Evolutionary conservation across 129 eudicot species (phyloP).

Genomic region (Dittrichia graveolens): DNA sequence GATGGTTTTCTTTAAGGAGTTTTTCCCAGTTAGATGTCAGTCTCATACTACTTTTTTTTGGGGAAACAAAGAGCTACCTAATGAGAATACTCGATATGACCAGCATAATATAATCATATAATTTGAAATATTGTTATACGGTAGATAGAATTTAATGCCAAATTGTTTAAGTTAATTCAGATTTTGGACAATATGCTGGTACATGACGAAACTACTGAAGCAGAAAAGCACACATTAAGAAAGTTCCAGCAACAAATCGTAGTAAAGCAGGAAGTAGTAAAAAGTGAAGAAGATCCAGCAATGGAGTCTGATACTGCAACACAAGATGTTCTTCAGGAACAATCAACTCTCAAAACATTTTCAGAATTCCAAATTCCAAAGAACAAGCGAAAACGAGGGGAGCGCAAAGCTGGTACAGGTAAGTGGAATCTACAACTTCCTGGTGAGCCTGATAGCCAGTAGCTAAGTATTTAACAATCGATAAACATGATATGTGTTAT

Average conservation of each 20-base stretch:
- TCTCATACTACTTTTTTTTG: no score
- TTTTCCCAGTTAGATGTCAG: no score
- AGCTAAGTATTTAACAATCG: conserved; percentile 26
- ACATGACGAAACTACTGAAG: conserved; percentile 51
- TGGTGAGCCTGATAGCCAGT: conserved; percentile 59
- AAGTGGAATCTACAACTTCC: conserved; percentile 70
- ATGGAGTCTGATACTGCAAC: conserved; percentile 37
- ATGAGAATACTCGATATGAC: no score
- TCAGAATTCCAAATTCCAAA: conserved; percentile 62
- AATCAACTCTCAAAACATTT: conserved; percentile 40
- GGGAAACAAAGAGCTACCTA: no score
- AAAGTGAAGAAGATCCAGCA: conserved; percentile 38
- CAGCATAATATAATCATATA: no score
- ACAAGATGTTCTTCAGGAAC: conserved; percentile 38
- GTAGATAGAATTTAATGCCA: conserved; percentile 10
- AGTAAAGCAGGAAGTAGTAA: conserved; percentile 44
- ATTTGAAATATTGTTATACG: not conserved
- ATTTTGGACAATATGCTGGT: conserved; percentile 65
- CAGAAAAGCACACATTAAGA: conserved; percentile 39
- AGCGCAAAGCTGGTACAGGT: conserved; percentile 75
- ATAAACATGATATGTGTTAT: conserved; percentile 16
- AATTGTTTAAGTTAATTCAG: conserved; percentile 38
- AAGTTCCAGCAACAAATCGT: conserved; percentile 28
- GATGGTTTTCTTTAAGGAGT: no score
- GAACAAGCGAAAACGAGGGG: conserved; percentile 83